Evolutionary conservation across 2,329 filamentous ascomycete species (phyloP).

Genomic region (Fusarium vanettenii): DNA sequence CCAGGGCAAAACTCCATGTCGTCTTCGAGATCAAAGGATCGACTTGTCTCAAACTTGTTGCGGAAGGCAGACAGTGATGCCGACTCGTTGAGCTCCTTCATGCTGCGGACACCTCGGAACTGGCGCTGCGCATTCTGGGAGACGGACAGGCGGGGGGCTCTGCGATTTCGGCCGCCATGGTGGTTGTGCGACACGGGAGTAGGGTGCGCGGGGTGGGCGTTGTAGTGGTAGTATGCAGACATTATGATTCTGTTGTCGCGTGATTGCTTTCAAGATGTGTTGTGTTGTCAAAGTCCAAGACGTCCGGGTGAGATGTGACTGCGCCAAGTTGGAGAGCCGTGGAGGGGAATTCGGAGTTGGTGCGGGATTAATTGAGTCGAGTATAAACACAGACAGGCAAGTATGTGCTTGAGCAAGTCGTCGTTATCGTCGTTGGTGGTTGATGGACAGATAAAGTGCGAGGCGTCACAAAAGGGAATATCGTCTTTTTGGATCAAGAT

Average conservation of each 20-base stretch:
- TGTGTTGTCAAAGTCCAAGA: background rate
- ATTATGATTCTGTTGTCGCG: conserved; percentile 54
- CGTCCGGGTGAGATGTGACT: background rate
- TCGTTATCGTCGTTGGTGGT: conserved; percentile 19
- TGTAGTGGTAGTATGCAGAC: conserved; percentile 74
- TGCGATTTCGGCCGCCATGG: conserved; percentile 85
- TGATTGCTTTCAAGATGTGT: background rate
- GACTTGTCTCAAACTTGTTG: conserved; percentile 87
- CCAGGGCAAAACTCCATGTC: conserved; percentile 96
- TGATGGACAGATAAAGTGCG: conserved; percentile 24
- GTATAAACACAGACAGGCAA: conserved; percentile 29
- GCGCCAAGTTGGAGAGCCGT: conserved; percentile 22
- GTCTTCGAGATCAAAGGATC: conserved; percentile 95
- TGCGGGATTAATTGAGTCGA: conserved; percentile 45
- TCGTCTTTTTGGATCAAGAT: conserved; percentile 8
- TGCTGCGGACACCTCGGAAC: conserved; percentile 84
- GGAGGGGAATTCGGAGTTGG: conserved; percentile 27
- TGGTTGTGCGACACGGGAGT: conserved; percentile 77
- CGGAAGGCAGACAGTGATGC: conserved; percentile 82
- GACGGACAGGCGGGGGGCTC: conserved; percentile 82
- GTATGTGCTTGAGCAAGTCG: conserved; percentile 17
- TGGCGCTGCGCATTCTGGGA: conserved; percentile 88
- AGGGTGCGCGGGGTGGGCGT: conserved; percentile 68
- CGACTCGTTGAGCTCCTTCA: conserved; percentile 88
- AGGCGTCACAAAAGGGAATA: conserved; percentile 18